A percentile compares a stretch with the other conserved stretches of the same genome.
phyloP scores from a whole-genome alignment of 2,329 filamentous ascomycete genomes.

The Cladosporium sp. region DNA sequence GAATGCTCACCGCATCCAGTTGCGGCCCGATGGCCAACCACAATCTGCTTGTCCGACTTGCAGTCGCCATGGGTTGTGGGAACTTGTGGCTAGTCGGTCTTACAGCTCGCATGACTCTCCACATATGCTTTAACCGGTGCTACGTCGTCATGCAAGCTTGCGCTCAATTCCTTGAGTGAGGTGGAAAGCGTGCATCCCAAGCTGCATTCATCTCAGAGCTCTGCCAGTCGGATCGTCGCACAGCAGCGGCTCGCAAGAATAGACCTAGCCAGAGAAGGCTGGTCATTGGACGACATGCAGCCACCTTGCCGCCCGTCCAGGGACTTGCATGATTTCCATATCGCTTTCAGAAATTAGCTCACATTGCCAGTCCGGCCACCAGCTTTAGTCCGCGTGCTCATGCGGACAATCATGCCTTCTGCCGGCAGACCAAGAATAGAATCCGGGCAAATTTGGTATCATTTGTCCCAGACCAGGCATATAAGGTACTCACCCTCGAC shows the following conservation, averaged over 20 bases:
- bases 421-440: conserved; percentile 49
- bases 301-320: conserved; percentile 17
- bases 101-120: conserved; percentile 15
- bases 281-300: conserved; percentile 15
- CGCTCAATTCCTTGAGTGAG: conserved; percentile 11
- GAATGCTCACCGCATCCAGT: conserved; percentile 1
- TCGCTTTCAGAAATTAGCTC: conserved; percentile 18
- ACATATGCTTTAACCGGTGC: conserved; percentile 18
- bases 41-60: neutral
- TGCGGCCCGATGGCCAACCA: conserved; percentile 16
- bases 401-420: conserved; percentile 11
- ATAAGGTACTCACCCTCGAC: conserved; percentile 46
- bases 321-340: conserved; percentile 11
- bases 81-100: neutral
- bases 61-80: conserved; percentile 1
- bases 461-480: conserved; percentile 47
- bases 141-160: conserved; percentile 18
- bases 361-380: conserved; percentile 18
- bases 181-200: conserved; percentile 10
- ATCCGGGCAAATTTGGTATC: conserved; percentile 37
- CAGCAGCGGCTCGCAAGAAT: conserved; percentile 16
- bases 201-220: conserved; percentile 12
- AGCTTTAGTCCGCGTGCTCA: conserved; percentile 9
- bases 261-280: neutral
- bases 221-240: conserved; percentile 20